Evolutionary conservation across 768 basidiomycete genomes (phyloP).

Genomic region (Phallus indusiatus): DNA sequence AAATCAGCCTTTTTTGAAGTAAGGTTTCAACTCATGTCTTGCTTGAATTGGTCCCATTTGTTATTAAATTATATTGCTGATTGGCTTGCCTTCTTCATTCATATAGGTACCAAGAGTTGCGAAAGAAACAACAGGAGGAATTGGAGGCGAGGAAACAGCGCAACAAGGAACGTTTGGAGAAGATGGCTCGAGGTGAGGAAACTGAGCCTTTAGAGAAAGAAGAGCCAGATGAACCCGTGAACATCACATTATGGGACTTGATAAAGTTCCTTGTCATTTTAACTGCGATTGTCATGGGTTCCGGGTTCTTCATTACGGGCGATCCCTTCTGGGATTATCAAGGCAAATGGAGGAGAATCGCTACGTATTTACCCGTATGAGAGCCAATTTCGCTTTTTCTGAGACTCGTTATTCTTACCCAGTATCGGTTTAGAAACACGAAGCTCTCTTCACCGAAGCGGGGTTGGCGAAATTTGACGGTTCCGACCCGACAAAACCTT

Average conservation of each 20-base stretch:
- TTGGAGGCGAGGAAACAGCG: slow-evolving; percentile 61
- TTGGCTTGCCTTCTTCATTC: neutral
- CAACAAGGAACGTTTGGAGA: slow-evolving; percentile 62
- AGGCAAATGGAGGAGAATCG: slow-evolving; percentile 48
- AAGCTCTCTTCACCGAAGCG: slow-evolving; percentile 67
- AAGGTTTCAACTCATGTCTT: neutral
- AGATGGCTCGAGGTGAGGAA: slow-evolving; percentile 62
- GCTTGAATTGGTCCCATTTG: neutral
- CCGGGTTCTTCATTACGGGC: slow-evolving; percentile 81
- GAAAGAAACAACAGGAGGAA: slow-evolving; percentile 39
- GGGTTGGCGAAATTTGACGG: slow-evolving; percentile 66
- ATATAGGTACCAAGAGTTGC: slow-evolving; percentile 5
- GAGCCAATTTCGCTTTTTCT: neutral
- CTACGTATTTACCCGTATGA: slow-evolving; percentile 57
- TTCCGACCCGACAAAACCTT: slow-evolving; percentile 45
- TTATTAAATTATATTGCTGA: neutral
- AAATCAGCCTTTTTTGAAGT: slow-evolving; percentile 7
- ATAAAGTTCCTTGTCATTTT: slow-evolving; percentile 60
- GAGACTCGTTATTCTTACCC: neutral
- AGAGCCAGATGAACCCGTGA: slow-evolving; percentile 56
- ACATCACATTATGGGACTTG: slow-evolving; percentile 55
- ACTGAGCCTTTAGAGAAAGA: slow-evolving; percentile 44
- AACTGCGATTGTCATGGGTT: slow-evolving; percentile 42
- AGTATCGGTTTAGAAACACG: slow-evolving; percentile 33
- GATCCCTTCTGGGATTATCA: slow-evolving; percentile 80